Conservation (phyloP, 2,329 filamentous ascomycete genomes). For the Rhynchosporium secalis region DNA sequence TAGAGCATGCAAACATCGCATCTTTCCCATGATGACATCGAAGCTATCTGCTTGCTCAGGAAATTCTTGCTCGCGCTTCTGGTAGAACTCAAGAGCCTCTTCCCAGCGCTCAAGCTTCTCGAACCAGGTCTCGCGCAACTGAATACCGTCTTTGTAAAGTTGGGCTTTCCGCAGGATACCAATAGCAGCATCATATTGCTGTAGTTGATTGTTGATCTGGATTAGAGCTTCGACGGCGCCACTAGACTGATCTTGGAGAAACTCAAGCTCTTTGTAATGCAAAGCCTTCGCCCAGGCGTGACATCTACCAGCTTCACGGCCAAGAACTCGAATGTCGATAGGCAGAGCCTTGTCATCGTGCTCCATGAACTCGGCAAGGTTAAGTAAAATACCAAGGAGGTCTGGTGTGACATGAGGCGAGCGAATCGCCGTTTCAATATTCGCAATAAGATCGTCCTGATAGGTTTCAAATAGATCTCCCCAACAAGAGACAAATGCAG, state of each 20-base stretch:
- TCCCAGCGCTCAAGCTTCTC: slow-evolving; percentile 99
- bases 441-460: slow-evolving; percentile 92
- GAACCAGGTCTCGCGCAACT: slow-evolving; percentile 97
- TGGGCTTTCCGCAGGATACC: slow-evolving; percentile 96
- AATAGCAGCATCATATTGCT: slow-evolving; percentile 97
- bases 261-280: slow-evolving; percentile 98
- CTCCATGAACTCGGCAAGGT: slow-evolving; percentile 99
- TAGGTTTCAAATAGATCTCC: slow-evolving; percentile 96
- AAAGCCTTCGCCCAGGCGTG: slow-evolving; percentile 97
- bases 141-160: slow-evolving; percentile 87
- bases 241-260: slow-evolving; percentile 94
- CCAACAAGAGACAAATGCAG: slow-evolving; percentile 98
- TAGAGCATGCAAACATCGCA: slow-evolving; percentile 95
- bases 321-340: slow-evolving; percentile 93
- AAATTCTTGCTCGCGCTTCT: slow-evolving; percentile 76
- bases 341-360: slow-evolving; percentile 98
- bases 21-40: slow-evolving; percentile 98
- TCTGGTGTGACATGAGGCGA: slow-evolving; percentile 96
- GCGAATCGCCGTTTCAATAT: slow-evolving; percentile 92
- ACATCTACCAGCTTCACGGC: slow-evolving; percentile 92
- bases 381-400: slow-evolving; percentile 88
- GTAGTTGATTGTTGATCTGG: slow-evolving; percentile 98
- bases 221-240: slow-evolving; percentile 96
- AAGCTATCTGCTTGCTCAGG: slow-evolving; percentile 81
- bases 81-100: slow-evolving; percentile 89